Evolutionary conservation across 306 rosid species (phyloP), one percentile per base, ranked within the genome.

Genomic region (Ziziphus jujuba): DNA sequence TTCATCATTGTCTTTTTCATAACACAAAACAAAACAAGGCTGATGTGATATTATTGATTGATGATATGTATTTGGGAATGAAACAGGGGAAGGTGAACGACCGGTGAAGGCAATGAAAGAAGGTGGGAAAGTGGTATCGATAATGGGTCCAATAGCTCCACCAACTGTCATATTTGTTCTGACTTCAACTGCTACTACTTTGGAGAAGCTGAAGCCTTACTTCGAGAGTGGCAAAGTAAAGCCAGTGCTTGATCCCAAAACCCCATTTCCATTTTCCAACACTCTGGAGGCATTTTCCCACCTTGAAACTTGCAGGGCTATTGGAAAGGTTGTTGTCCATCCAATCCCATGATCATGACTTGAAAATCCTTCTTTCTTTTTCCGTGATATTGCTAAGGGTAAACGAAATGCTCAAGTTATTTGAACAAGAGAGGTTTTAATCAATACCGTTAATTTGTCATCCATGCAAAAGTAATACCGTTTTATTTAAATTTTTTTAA

Each of bases 171-270:
- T 47, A 0, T 89, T 82, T 53, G 2, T 45, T 2, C 79, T 90
- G 5, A 77, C 82, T 23, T 85, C 96, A 4, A 78, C 68, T 15
- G 89, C 80, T 2, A 28, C 80, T 2, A 31, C 64, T 2, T 76
- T 89, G 21, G 96, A 91, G 69, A 84, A 85, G 25, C 70, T 85
- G n/a, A 69, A 64, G 36, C 89, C 96, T 33, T 82, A 75, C 55
- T 78, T 89, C 45, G 92, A 87, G 69, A 85, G 84, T 80, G 95
- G 90, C 33, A 73, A 89, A 66, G 79, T 87, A 86, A 87, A 79
- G 84, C 78, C 97, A 17, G 16, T 91, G 20, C 36, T 91, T 17
- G 92, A 91, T 15, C 86, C 95, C 14, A 86, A 89, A 61, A 24
- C 87, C 17, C 89, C 86, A 2, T 84, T n/a, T n/a, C n/a, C n/a